These are phyloP conservation scores for Pterocarpus santalinus DNA, from an alignment of 306 rosid genomes.

Conservation along the genomic window DNA sequence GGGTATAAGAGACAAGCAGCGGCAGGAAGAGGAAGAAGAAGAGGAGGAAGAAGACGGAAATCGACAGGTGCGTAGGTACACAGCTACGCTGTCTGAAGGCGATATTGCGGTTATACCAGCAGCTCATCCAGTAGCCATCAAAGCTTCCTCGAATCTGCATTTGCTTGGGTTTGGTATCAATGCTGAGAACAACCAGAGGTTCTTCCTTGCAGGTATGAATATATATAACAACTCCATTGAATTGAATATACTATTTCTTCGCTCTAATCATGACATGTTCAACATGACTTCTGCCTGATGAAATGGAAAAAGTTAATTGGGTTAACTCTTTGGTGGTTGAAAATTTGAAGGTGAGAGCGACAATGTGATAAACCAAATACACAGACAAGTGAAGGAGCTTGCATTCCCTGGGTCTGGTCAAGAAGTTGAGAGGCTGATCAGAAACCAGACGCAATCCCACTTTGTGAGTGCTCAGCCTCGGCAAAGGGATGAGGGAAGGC, in stretches of 20 bases:
- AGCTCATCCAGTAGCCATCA: conserved; percentile 50
- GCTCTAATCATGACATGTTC: no score
- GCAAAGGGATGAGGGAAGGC: conserved; percentile 1
- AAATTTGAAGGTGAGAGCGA: conserved; percentile 46
- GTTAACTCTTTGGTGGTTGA: neutral
- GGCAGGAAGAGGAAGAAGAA: neutral
- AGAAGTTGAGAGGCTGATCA: conserved; percentile 45
- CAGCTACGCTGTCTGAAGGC: conserved; percentile 12
- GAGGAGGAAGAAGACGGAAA: neutral
- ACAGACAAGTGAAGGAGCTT: conserved; percentile 40
- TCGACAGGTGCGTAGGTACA: conserved; percentile 21
- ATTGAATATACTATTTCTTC: neutral
- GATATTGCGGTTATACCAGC: conserved; percentile 51
- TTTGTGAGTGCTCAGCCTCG: conserved; percentile 48
- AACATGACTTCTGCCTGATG: no score
- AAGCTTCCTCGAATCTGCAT: conserved; percentile 42
- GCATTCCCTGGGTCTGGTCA: conserved; percentile 43
- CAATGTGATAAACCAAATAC: conserved; percentile 53
- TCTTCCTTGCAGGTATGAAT: conserved; percentile 58
- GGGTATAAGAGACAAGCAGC: neutral
- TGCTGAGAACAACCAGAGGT: conserved; percentile 53
- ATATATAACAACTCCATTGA: no score
- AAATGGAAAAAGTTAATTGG: no score
- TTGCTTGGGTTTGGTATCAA: conserved; percentile 52
- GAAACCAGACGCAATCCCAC: conserved; percentile 43